Conservation (phyloP, 192 early-diverging fungal species). For the Cetraspora pellucida region DNA sequence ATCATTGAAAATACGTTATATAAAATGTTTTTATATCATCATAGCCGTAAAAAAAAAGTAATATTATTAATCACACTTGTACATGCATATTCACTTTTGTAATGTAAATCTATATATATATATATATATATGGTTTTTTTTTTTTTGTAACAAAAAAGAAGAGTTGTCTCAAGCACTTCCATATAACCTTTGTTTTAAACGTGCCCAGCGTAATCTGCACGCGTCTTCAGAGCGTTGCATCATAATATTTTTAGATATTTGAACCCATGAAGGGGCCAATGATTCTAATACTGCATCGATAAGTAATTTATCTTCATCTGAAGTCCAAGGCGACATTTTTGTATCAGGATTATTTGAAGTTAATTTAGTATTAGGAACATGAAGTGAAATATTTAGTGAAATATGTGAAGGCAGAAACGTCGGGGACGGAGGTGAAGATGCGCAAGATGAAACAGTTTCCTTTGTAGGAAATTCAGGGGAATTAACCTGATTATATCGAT, state of each 20-base stretch:
- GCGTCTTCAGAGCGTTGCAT: neutral
- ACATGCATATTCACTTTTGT: too few relatives aligned
- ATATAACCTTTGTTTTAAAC: neutral
- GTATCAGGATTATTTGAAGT: neutral
- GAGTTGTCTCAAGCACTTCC: neutral
- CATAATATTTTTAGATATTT: neutral
- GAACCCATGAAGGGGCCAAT: neutral
- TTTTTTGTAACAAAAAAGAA: neutral
- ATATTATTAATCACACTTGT: too few relatives aligned
- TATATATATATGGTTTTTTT: too few relatives aligned
- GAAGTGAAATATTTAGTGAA: neutral
- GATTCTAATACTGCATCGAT: neutral
- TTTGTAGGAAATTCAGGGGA: too few relatives aligned
- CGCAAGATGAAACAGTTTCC: too few relatives aligned
- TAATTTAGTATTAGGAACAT: neutral
- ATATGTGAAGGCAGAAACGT: too few relatives aligned
- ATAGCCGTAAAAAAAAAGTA: too few relatives aligned
- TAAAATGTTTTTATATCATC: too few relatives aligned
- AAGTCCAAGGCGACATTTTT: neutral
- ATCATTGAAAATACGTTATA: too few relatives aligned
- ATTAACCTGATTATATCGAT: too few relatives aligned
- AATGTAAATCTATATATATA: too few relatives aligned
- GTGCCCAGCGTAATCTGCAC: neutral
- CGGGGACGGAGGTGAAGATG: too few relatives aligned
- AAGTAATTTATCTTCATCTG: slow-evolving; percentile 4